Evolutionary conservation across 208 protist genomes (phyloP), one percentile per base, ranked within the genome.

Genomic region (Leishmania amazonensis): DNA sequence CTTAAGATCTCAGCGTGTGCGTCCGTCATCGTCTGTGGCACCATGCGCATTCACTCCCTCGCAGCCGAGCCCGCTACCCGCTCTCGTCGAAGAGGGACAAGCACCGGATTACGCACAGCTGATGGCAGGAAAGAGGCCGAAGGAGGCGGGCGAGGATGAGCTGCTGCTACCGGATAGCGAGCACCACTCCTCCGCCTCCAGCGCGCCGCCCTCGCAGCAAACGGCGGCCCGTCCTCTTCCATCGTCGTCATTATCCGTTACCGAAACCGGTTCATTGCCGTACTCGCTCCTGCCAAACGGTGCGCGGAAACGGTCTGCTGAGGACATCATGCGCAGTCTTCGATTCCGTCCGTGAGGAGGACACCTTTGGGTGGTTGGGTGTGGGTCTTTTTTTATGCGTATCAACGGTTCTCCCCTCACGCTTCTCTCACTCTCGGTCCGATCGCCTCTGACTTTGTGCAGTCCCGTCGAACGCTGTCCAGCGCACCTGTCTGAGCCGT

Each of bases 251-350:
- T 38, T 47, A 19, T 11, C 31, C 31, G 40, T 24, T 15, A 2
- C 51, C 53, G 73, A 54, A 28, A 13, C 35, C 17, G 28, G 31
- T 28, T n/a, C 51, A 45, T 53, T 64, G 45, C 62, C 76, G n/a
- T 54, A n/a, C 76, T 79, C 76, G 28, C 35, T 70, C 3, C 19
- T 45, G 47, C 60, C 60, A n/a, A 79, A 79, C 62, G 68, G 47
- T 21, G 85, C 85, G 57, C 87, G 90, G 1, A 88, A 86, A 42
- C 87, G 90, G 15, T 86, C 85, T 8, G 88, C 86, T 0, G 90
- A 93, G 53, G 90, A 93, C 47, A 91, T 93, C 71, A 89, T 91
- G 85, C 78, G 83, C 24, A 91, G 86, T 47, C 76, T 93, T 31
- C 88, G 86, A 47, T 88, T 83, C 79, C 83, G 77, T 1, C 84